phyloP scores from a whole-genome alignment of 2,329 filamentous ascomycete species.

The Fusarium proliferatum region DNA sequence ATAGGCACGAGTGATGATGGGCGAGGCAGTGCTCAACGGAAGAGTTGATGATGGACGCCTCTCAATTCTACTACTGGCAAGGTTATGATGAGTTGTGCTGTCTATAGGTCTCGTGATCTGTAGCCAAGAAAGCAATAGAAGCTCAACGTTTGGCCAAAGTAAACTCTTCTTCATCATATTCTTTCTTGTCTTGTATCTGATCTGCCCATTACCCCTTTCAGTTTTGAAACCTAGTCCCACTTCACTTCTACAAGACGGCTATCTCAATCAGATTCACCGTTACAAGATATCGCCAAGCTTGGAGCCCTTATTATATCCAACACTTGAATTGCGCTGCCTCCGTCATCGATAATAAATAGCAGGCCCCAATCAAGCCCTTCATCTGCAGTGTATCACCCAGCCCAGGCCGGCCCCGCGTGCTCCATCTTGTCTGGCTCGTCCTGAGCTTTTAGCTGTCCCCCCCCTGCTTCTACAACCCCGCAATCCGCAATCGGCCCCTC shows the following conservation, averaged over 20 bases:
- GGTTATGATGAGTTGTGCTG: neutral
- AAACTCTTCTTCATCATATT: neutral
- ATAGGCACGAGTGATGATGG: slow-evolving; percentile 24
- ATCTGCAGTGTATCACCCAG: slow-evolving; percentile 11
- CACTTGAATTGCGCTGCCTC: neutral
- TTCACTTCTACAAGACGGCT: neutral
- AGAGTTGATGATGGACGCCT: slow-evolving; percentile 30
- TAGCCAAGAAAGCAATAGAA: neutral
- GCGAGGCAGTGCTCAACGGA: slow-evolving; percentile 8
- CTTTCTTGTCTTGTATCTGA: neutral
- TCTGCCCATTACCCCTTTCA: neutral
- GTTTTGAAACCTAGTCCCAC: slow-evolving; percentile 7
- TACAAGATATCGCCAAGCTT: neutral
- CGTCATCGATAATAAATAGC: neutral
- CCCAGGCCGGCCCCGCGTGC: slow-evolving; percentile 21
- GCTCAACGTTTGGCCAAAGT: neutral
- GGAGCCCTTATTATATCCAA: neutral
- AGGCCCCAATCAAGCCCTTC: neutral
- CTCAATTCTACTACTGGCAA: neutral
- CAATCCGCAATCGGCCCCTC: slow-evolving; percentile 42
- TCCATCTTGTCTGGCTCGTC: slow-evolving; percentile 8
- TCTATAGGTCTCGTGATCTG: slow-evolving; percentile 23
- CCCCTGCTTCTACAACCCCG: slow-evolving; percentile 40
- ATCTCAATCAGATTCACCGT: neutral
- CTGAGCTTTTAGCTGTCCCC: slow-evolving; percentile 19